phyloP scores from a whole-genome alignment of 305 asterid species.

The Solanum hybrid region DNA sequence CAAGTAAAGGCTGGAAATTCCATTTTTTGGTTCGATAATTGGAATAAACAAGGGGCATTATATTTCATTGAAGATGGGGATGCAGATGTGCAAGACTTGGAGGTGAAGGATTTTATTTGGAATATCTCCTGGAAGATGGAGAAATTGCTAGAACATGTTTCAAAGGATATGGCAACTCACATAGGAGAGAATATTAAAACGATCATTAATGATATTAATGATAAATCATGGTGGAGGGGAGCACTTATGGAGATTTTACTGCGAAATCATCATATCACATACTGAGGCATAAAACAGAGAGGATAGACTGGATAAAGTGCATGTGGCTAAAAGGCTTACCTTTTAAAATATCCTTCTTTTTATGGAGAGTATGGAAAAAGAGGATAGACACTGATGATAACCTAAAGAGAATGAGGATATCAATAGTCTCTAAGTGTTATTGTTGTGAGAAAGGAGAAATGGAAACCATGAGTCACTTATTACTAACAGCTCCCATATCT shows the following conservation, averaged over 20 bases:
- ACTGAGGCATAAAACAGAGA: background rate
- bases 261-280: background rate
- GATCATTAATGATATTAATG: background rate
- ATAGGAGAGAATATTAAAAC: background rate
- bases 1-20: background rate
- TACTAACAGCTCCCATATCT: background rate
- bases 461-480: background rate
- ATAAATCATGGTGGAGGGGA: background rate
- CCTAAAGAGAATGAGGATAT: background rate
- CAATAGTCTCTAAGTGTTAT: background rate
- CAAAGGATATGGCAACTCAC: background rate
- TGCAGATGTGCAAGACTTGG: background rate
- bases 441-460: background rate
- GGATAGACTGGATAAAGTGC: background rate
- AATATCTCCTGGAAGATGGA: background rate
- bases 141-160: background rate
- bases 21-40: background rate
- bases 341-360: background rate
- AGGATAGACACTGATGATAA: background rate
- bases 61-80: background rate
- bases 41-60: background rate
- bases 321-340: background rate
- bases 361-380: background rate
- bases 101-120: background rate
- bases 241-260: background rate